These are phyloP conservation scores for Xylaria sp. DNA, from an alignment of 2,329 filamentous ascomycete species.

Conservation along the genomic window DNA sequence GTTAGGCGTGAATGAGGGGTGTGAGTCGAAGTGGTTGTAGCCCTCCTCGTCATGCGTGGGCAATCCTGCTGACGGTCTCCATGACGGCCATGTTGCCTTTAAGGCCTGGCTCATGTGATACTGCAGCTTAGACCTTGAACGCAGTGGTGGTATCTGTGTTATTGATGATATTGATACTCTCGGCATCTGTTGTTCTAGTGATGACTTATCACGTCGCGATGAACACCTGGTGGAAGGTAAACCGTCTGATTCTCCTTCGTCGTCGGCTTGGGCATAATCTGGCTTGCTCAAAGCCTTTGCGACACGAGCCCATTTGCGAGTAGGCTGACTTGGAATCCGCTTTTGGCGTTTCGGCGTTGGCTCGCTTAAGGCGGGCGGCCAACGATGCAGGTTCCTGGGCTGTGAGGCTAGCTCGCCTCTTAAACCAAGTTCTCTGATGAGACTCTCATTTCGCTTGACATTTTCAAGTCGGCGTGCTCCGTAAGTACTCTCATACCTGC, in stretches of 20 bases:
- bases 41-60: background rate
- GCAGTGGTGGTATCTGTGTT: background rate
- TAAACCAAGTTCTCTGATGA: slow-evolving; percentile 60
- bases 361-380: slow-evolving; percentile 35
- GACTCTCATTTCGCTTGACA: slow-evolving; percentile 60
- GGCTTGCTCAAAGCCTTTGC: slow-evolving; percentile 49
- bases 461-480: slow-evolving; percentile 59
- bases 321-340: slow-evolving; percentile 50
- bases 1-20: background rate
- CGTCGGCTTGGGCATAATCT: slow-evolving; percentile 46
- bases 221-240: slow-evolving; percentile 2
- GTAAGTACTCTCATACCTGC: slow-evolving; percentile 51
- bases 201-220: slow-evolving; percentile 11
- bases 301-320: too few species aligned
- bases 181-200: background rate
- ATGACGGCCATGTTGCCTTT: background rate
- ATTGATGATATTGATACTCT: background rate
- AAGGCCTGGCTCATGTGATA: too few species aligned
- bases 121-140: slow-evolving; percentile 3
- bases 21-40: background rate
- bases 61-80: background rate
- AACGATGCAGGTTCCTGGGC: slow-evolving; percentile 7
- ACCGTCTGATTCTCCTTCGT: slow-evolving; percentile 11
- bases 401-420: slow-evolving; percentile 43
- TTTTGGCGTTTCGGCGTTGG: slow-evolving; percentile 55